Evolutionary conservation across 2,329 filamentous ascomycete genomes (phyloP), one percentile per base, ranked within the genome.

Genomic region (Intubia oerlemansii): DNA sequence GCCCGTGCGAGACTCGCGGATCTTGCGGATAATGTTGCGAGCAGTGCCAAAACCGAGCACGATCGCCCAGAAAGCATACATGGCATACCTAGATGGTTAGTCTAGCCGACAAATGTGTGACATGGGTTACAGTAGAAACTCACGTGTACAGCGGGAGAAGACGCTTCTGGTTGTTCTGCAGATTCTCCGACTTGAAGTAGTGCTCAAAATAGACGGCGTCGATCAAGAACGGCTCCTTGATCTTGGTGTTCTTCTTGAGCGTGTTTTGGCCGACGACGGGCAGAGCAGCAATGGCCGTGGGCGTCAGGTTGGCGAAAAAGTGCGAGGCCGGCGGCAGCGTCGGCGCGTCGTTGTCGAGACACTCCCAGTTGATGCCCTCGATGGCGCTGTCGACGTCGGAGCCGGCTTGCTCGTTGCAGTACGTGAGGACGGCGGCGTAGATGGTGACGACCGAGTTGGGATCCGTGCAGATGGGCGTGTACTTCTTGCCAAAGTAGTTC

Each of bases 11-110:
- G n/a, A 20, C 21, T 35, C 32, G 5, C 24, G 11, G 4, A 30
- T 10, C 11, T 27, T 30, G 18, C 28, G 17, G 18, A 32, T 10
- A 5, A 27, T 9, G 17, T 36, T 34, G 22, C 34, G 33, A 10
- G 32, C 8, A 9, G 34, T 29, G 19, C 38, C 38, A n/a, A 36
- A 26, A 17, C 34, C 2, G 14, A 39, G 25, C 7, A 38, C n/a
- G 4, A 22, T 10, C 4, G 24, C 29, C 38, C 38, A 39, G 24
- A 38, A 39, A 7, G 30, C 34, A 10, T 33, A 37, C 2, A 28
- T 5, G 12, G 34, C 33, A 10, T 23, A 28, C 5, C 37, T 38
- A 27, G n/a, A n/a, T 12, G 1, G 20, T 14, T 8, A 4, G n/a
- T 17, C 10, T 4, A 6, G 10, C 11, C 25, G 11, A 24, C 7